These are phyloP conservation scores for Populus tremula DNA, from an alignment of 345 rosid species.

Conservation along the genomic window DNA sequence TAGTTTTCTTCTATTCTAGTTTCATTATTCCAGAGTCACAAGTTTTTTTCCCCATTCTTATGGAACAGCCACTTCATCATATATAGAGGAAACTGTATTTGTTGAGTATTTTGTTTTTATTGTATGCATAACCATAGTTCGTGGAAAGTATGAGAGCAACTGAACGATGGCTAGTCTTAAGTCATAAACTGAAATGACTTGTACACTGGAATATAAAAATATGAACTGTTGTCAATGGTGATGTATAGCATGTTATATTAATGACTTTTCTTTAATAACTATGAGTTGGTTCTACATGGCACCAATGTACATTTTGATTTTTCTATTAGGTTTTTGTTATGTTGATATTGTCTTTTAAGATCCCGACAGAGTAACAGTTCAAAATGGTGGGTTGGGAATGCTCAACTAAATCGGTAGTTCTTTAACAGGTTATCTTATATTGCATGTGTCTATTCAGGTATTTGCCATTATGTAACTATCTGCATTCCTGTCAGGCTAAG, in stretches of 20 bases:
- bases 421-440: conserved; percentile 19
- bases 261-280: no score
- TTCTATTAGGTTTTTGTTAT: background rate
- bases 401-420: background rate
- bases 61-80: background rate
- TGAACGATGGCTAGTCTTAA: background rate
- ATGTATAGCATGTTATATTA: no score
- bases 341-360: background rate
- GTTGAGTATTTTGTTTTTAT: background rate
- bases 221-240: no score
- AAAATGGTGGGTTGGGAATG: background rate
- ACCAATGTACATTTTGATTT: background rate
- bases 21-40: background rate
- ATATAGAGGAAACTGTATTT: background rate
- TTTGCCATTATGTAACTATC: conserved; percentile 39
- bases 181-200: background rate
- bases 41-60: background rate
- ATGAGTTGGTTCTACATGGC: no score
- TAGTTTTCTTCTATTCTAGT: background rate
- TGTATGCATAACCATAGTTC: background rate
- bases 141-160: background rate
- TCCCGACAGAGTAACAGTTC: background rate
- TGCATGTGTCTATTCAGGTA: conserved; percentile 15
- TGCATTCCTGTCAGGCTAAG: conserved; percentile 85
- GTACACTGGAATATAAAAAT: background rate